phyloP scores from a whole-genome alignment of 257 asterid genomes.

The Nyctanthes arbortristis region DNA sequence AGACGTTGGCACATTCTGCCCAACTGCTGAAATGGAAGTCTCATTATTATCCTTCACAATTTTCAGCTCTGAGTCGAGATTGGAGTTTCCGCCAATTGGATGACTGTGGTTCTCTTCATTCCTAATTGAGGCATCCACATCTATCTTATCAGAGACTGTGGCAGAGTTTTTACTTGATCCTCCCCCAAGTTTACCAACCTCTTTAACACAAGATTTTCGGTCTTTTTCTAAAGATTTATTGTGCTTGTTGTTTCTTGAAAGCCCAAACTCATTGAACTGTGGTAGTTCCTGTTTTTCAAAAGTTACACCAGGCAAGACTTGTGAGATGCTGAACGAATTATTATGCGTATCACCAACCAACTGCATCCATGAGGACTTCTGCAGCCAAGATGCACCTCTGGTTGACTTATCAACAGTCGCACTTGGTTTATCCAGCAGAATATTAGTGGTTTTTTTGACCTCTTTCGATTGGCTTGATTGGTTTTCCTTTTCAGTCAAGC shows the following conservation, averaged over 20 bases:
- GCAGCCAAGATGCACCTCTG: slow-evolving; percentile 55
- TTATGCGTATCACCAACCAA: slow-evolving; percentile 48
- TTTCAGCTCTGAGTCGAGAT: slow-evolving; percentile 17
- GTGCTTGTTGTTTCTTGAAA: slow-evolving; percentile 13
- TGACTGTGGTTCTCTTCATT: slow-evolving; percentile 23
- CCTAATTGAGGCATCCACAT: slow-evolving; percentile 16
- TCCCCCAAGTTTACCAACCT: slow-evolving; percentile 24
- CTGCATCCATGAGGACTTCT: slow-evolving; percentile 71
- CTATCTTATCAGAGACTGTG: slow-evolving; percentile 3
- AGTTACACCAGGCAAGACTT: slow-evolving; percentile 48
- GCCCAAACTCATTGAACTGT: slow-evolving; percentile 24
- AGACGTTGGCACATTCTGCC: slow-evolving; percentile 18
- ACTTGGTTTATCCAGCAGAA: slow-evolving; percentile 28
- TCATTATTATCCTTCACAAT: slow-evolving; percentile 24
- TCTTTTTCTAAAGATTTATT: not conserved
- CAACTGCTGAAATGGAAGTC: slow-evolving; percentile 15
- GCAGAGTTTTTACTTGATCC: slow-evolving; percentile 2
- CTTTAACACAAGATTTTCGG: slow-evolving; percentile 14
- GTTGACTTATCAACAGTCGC: slow-evolving; percentile 34
- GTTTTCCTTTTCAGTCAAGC: slow-evolving; percentile 20
- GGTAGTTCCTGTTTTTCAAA: slow-evolving; percentile 40
- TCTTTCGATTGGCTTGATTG: slow-evolving; percentile 24
- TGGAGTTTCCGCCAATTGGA: slow-evolving; percentile 18
- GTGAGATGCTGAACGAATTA: slow-evolving; percentile 66
- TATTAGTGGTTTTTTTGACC: slow-evolving; percentile 26